These are phyloP conservation scores for Tulasnella sp. DNA, from an alignment of 768 basidiomycete genomes.

Conservation along the genomic window DNA sequence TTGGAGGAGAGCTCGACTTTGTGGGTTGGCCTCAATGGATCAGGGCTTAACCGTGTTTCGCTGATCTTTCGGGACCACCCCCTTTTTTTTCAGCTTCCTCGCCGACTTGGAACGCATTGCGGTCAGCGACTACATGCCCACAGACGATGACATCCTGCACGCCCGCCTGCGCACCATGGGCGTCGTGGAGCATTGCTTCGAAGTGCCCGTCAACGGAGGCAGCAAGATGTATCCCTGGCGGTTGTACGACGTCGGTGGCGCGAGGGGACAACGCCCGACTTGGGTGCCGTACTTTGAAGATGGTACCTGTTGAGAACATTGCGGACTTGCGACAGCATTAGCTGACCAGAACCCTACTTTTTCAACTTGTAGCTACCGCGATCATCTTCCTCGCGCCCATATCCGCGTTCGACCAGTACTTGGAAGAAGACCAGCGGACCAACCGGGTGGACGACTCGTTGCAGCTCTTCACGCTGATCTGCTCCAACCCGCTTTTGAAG, in stretches of 20 bases:
- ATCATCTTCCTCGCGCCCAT: conserved; percentile 39
- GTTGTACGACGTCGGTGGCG: conserved; percentile 36
- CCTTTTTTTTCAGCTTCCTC: conserved; percentile 35
- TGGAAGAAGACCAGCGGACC: conserved; percentile 36
- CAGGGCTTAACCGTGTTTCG: too few species aligned
- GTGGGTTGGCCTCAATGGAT: conserved; percentile 16
- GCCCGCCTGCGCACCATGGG: conserved; percentile 38
- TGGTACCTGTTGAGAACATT: not conserved
- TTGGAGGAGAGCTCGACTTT: conserved; percentile 33
- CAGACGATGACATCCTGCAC: conserved; percentile 38
- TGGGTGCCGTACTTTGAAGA: conserved; percentile 39
- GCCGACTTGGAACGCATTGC: conserved; percentile 36
- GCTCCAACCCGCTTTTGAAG: conserved; percentile 37
- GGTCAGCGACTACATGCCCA: conserved; percentile 32
- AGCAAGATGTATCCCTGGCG: conserved; percentile 33
- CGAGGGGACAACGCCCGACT: conserved; percentile 34
- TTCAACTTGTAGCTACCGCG: conserved; percentile 25
- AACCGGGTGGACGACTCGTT: conserved; percentile 38
- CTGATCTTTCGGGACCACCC: too few species aligned
- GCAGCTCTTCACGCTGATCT: conserved; percentile 37
- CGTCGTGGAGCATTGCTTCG: conserved; percentile 35
- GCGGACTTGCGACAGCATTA: not conserved
- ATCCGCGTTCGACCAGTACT: conserved; percentile 38
- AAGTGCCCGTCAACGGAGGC: conserved; percentile 27
- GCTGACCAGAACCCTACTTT: not conserved